Percentiles rank a stretch among this genome's conserved stretches.
Evolutionary conservation across 2,329 filamentous ascomycete species (phyloP).

Genomic region (Fusarium armeniacum): DNA sequence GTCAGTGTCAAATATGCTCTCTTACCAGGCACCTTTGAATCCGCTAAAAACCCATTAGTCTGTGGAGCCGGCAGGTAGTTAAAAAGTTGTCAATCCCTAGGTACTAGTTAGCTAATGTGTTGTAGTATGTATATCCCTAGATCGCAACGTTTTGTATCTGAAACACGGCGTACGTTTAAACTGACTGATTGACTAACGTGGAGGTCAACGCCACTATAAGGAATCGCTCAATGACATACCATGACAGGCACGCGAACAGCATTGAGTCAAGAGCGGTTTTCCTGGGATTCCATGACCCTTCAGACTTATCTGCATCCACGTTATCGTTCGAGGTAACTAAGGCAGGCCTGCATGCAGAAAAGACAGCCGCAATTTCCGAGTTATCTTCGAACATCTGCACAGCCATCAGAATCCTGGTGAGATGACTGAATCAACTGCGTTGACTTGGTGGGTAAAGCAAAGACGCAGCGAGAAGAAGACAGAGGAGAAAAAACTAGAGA

Average conservation of each 20-base stretch:
- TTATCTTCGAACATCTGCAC: slow-evolving; percentile 9
- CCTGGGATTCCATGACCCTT: background rate
- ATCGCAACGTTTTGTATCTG: slow-evolving; percentile 12
- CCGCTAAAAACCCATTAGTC: background rate
- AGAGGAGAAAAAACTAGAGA: slow-evolving; percentile 7
- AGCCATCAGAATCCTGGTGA: slow-evolving; percentile 12
- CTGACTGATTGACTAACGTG: slow-evolving; percentile 5
- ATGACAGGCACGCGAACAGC: background rate
- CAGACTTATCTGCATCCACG: background rate
- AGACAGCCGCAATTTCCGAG: slow-evolving; percentile 8
- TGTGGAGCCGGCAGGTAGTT: background rate
- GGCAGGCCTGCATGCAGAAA: slow-evolving; percentile 21
- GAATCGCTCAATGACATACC: background rate
- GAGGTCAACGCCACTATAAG: background rate
- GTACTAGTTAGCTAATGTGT: too few species aligned
- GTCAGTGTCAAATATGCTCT: slow-evolving; percentile 10
- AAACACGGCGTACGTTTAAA: slow-evolving; percentile 5
- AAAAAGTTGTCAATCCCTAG: background rate
- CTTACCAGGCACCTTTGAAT: slow-evolving; percentile 22
- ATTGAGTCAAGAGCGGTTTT: background rate
- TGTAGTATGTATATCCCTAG: background rate
- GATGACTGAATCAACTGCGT: slow-evolving; percentile 19
- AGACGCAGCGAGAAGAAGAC: background rate
- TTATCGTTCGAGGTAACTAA: slow-evolving; percentile 16
- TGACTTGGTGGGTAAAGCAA: slow-evolving; percentile 33